Base-by-base conservation (phyloP, 2,329 filamentous ascomycete species). In the Fusarium sp. region DNA sequence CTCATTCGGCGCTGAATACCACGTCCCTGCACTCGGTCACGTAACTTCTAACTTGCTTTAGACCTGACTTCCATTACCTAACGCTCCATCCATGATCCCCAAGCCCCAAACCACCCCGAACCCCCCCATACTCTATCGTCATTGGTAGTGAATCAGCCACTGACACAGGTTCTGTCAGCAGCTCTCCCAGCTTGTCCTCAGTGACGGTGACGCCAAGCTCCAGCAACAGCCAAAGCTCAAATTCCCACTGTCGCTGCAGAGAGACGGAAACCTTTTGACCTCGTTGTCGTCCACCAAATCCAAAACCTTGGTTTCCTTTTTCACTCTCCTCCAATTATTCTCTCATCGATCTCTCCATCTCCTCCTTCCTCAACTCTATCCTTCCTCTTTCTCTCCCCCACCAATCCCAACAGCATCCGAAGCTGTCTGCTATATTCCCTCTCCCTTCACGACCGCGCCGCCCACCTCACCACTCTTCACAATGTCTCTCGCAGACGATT, bases 401-500 rank as follows among this genome's bases (percentile, higher is more conserved):
- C 68, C 75, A 63, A 56, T 60, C 60, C 63, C 49, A 53, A 76
- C 70, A 74, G 78, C 62, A 73, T 75, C 81, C 65, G 81, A 81
- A 62, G 81, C 81, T 23, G 81, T 86, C 71, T 90, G 88, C 80
- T 80, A 84, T 71, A 85, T 83, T 57, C 83, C 81, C 52, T 80
- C 79, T 50, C 83, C 85, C 42, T 89, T 89, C 74, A 81, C 84
- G 43, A 85, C 83, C 19, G 73, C 80, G 40, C 80, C 83, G 32
- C 86, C 87, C 15, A 81, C 84, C 52, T 89, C 87, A 42, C 79
- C 77, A 78, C 83, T 83, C 56, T 82, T 84, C 80, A 83, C 82
- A 70, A 91, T 91, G 88, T 81, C 84, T 61, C 82, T 91, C 66
- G 81, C 81, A 65, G 86, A 89, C 65, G 91, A 95, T 80, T 93